These are phyloP conservation scores for Fusarium sp. DNA, from an alignment of 2,329 filamentous ascomycete genomes.

Conservation along the genomic window DNA sequence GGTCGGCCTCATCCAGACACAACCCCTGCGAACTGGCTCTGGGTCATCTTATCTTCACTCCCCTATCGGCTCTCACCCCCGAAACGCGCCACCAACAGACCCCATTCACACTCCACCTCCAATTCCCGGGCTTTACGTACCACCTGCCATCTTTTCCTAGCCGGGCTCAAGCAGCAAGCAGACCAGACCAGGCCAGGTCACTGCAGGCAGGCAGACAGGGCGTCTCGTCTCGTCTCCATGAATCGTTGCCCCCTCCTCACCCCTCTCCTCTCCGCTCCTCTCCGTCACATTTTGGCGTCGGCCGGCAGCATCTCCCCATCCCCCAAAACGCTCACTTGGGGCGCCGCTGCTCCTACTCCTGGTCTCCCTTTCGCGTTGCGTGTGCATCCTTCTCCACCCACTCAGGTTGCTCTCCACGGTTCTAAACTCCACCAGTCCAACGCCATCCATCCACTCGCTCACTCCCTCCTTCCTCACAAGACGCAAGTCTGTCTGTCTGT, in stretches of 20 bases:
- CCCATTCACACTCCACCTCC: slow-evolving; percentile 18
- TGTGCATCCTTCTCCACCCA: slow-evolving; percentile 29
- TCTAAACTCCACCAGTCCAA: slow-evolving; percentile 8
- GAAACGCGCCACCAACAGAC: slow-evolving; percentile 30
- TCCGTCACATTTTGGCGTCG: background rate
- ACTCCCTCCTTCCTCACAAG: background rate
- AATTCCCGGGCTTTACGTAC: slow-evolving; percentile 17
- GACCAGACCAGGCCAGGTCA: background rate
- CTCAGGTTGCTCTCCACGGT: slow-evolving; percentile 1
- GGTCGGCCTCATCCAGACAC: background rate
- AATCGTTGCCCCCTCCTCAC: background rate
- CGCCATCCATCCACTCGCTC: slow-evolving; percentile 1
- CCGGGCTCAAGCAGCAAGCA: background rate
- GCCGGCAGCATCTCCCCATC: background rate
- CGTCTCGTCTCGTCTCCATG: background rate
- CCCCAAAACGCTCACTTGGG: slow-evolving; percentile 23
- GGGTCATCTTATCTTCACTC: slow-evolving; percentile 20
- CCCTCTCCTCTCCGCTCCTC: background rate
- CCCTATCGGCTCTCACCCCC: slow-evolving; percentile 11
- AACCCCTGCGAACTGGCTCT: slow-evolving; percentile 24
- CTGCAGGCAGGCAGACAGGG: background rate
- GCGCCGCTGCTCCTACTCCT: background rate
- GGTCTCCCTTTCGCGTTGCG: slow-evolving; percentile 26
- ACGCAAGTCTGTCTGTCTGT: background rate
- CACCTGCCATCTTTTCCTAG: slow-evolving; percentile 12